phyloP scores from a whole-genome alignment of 1,284 basidiomycete genomes.

The Moesziomyces globuligerus region DNA sequence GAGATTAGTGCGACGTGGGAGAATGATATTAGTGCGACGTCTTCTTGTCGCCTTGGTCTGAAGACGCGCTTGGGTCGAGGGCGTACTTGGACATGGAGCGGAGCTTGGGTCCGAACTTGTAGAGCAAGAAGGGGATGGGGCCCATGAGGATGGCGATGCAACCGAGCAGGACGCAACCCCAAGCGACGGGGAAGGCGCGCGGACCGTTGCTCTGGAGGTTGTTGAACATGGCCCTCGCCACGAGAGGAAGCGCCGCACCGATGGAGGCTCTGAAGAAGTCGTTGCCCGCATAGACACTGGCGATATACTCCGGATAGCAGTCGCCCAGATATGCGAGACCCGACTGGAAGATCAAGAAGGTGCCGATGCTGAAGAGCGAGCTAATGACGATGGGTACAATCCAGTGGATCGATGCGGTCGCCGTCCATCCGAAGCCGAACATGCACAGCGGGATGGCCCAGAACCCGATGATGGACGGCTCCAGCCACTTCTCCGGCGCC shows the following conservation, averaged over 20 bases:
- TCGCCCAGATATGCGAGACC: slow-evolving; percentile 46
- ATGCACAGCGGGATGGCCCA: slow-evolving; percentile 70
- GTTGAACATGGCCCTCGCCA: slow-evolving; percentile 50
- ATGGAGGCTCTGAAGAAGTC: slow-evolving; percentile 52
- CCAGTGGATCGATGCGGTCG: slow-evolving; percentile 52
- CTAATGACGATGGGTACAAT: slow-evolving; percentile 53
- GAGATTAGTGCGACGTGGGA: too few relatives aligned
- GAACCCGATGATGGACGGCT: slow-evolving; percentile 42
- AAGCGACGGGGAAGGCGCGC: slow-evolving; percentile 48
- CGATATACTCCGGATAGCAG: slow-evolving; percentile 50
- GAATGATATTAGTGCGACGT: too few relatives aligned
- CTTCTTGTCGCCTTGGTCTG: too few relatives aligned
- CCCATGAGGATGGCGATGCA: slow-evolving; percentile 48
- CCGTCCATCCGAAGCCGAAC: slow-evolving; percentile 61
- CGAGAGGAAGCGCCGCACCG: slow-evolving; percentile 52
- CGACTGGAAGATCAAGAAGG: slow-evolving; percentile 54
- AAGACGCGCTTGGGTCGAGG: slow-evolving; percentile 5
- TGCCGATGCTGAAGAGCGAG: slow-evolving; percentile 42
- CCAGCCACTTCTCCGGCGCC: slow-evolving; percentile 53
- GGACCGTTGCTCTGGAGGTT: slow-evolving; percentile 53
- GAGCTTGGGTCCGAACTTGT: slow-evolving; percentile 56
- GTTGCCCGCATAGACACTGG: slow-evolving; percentile 53
- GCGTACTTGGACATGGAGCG: slow-evolving; percentile 48
- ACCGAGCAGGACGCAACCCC: slow-evolving; percentile 54
- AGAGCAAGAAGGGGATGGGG: slow-evolving; percentile 51